phyloP scores from a whole-genome alignment of 1,284 basidiomycete species.

The Xerocomus nothofagi region DNA sequence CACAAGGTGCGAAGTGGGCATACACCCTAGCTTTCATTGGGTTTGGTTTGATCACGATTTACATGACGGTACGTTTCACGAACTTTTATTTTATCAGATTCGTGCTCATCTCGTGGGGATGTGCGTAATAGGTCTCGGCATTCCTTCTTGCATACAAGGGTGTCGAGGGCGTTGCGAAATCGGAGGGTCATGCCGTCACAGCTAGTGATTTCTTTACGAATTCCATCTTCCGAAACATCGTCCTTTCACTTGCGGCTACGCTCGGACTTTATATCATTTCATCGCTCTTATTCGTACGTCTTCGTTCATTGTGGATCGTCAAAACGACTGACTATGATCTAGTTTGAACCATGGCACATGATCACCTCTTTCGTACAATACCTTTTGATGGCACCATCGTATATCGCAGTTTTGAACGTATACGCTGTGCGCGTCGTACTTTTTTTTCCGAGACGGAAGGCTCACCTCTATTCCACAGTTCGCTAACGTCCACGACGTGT shows the following conservation, averaged over 20 bases:
- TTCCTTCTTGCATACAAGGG: slow-evolving; percentile 82
- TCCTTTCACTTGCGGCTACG: slow-evolving; percentile 84
- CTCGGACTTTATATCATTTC: slow-evolving; percentile 82
- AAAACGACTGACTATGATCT: slow-evolving; percentile 9
- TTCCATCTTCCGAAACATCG: slow-evolving; percentile 81
- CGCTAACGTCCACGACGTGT: slow-evolving; percentile 85
- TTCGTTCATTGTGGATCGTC: slow-evolving; percentile 5
- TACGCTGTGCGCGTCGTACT: slow-evolving; percentile 62
- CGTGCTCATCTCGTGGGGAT: slow-evolving; percentile 6
- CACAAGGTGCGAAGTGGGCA: slow-evolving; percentile 83
- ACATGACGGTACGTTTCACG: slow-evolving; percentile 75
- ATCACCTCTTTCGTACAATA: slow-evolving; percentile 95
- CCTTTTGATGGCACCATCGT: slow-evolving; percentile 88
- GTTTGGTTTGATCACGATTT: slow-evolving; percentile 85
- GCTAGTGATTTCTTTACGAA: slow-evolving; percentile 67
- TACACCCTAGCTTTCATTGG: slow-evolving; percentile 83
- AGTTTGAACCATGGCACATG: slow-evolving; percentile 92
- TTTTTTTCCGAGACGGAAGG: slow-evolving; percentile 2
- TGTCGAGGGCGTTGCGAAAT: slow-evolving; percentile 56
- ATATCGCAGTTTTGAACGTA: slow-evolving; percentile 88
- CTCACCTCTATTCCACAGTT: slow-evolving; percentile 48
- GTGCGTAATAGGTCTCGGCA: slow-evolving; percentile 58
- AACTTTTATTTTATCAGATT: not conserved
- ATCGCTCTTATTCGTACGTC: slow-evolving; percentile 79
- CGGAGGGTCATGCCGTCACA: slow-evolving; percentile 47